Evolutionary conservation across 2,329 filamentous ascomycete species (phyloP).

Genomic region (Fusarium fujikuroi): DNA sequence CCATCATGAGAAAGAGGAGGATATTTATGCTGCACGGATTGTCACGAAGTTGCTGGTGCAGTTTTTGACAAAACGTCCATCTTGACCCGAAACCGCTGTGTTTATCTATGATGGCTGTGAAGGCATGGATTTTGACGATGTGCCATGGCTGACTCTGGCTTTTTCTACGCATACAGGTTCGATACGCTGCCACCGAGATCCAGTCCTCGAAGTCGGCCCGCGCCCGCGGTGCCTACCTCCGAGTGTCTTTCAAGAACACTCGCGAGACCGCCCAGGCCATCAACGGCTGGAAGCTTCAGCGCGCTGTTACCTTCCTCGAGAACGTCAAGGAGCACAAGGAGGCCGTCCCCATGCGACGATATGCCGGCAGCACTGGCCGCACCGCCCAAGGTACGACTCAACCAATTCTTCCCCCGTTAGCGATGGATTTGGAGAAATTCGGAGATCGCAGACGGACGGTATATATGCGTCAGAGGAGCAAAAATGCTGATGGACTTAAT

Average conservation of each 20-base stretch:
- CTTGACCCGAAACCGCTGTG: neutral
- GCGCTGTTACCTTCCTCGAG: slow-evolving; percentile 95
- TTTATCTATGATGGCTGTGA: slow-evolving; percentile 3
- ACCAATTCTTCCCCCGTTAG: neutral
- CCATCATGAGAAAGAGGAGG: slow-evolving; percentile 40
- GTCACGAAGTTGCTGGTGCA: slow-evolving; percentile 26
- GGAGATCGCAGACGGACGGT: slow-evolving; percentile 11
- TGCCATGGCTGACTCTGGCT: slow-evolving; percentile 41
- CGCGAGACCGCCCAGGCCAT: slow-evolving; percentile 99
- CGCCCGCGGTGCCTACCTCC: slow-evolving; percentile 97
- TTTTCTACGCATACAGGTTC: slow-evolving; percentile 69
- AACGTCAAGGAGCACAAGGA: slow-evolving; percentile 98
- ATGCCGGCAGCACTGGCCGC: slow-evolving; percentile 94
- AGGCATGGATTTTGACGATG: slow-evolving; percentile 12
- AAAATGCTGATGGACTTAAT: slow-evolving; percentile 44
- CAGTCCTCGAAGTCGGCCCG: slow-evolving; percentile 92
- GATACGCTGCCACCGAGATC: slow-evolving; percentile 94
- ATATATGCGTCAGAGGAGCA: slow-evolving; percentile 4
- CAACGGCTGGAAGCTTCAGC: slow-evolving; percentile 98
- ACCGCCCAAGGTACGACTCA: slow-evolving; percentile 90
- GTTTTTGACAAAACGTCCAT: slow-evolving; percentile 12
- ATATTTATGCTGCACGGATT: slow-evolving; percentile 15
- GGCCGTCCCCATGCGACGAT: slow-evolving; percentile 98
- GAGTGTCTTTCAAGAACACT: slow-evolving; percentile 99
- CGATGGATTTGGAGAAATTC: slow-evolving; percentile 13